Evolutionary conservation across 2,329 filamentous ascomycete genomes (phyloP), one percentile per base, ranked within the genome.

Genomic region (Fusarium cyanostomum): DNA sequence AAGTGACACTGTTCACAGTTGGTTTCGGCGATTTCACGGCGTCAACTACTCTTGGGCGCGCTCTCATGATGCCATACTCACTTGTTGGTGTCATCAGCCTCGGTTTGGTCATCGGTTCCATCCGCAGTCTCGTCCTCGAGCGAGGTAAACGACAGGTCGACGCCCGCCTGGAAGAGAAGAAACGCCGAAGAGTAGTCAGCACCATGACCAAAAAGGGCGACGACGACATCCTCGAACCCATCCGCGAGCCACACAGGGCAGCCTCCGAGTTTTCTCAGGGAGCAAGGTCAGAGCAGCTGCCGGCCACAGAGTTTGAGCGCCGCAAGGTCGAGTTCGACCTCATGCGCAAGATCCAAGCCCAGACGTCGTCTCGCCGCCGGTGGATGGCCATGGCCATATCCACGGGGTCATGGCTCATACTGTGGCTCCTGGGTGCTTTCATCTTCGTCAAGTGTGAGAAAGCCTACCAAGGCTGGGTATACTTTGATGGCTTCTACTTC

Each of bases 401-500:
- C 0, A 77, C 88, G 1, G 77, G 83, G 8, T 86, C 86, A 0
- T 96, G 93, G 80, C 77, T 89, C 0, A 75, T 90, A 0, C 82
- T 97, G 9, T 97, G 94, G 93, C 87, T 92, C 30, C 78, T 90
- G 0, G 94, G 94, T 4, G 92, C 92, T 3, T 80, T 88, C 12
- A 84, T 95, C 9, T 97, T 97, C 64, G 77, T 82, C 68, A 72
- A 71, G 10, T 80, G 76, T 49, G 86, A 89, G 71, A 53, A 71
- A 13, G 71, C 73, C 0, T 86, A 86, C 46, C 86, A 89, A 64
- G 48, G 73, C 4, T 89, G 92, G 86, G 82, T 78, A 1, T 97
- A 96, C 72, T 97, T 94, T 67, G 81, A 93, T 54, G 85, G 88
- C 0, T 82, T 97, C 38, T 97, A 97, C 76, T 96, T 97, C 72